Evolutionary conservation across 371 early-diverging fungal genomes (phyloP).

Genomic region (Circinella umbellata): DNA sequence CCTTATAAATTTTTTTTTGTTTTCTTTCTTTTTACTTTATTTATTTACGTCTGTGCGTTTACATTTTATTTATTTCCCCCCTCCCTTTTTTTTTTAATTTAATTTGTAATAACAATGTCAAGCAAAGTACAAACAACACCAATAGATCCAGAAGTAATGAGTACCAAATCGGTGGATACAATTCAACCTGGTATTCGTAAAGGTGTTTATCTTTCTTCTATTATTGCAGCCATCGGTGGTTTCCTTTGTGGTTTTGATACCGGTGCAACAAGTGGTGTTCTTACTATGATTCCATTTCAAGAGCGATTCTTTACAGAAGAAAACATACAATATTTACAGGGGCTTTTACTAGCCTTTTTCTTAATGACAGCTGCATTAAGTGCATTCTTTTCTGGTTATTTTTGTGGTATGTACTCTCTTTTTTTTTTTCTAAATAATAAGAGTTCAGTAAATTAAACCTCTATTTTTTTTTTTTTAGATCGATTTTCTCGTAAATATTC

Average conservation of each 20-base stretch:
- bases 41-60: too few relatives aligned
- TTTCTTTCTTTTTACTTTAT: too few relatives aligned
- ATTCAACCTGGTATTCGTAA: conserved; percentile 20
- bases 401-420: conserved; percentile 52
- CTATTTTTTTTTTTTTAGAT: conserved; percentile 34
- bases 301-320: conserved; percentile 23
- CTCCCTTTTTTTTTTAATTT: too few relatives aligned
- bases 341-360: conserved; percentile 42
- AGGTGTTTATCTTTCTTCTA: conserved; percentile 30
- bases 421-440: too few relatives aligned
- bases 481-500: conserved; percentile 43
- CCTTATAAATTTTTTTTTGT: too few relatives aligned
- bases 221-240: conserved; percentile 36
- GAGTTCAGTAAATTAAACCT: too few relatives aligned
- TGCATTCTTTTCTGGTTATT: conserved; percentile 42
- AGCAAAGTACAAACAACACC: background rate
- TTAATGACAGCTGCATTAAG: conserved; percentile 53
- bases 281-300: conserved; percentile 26
- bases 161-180: background rate
- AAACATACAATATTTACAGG: conserved; percentile 26
- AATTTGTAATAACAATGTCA: background rate
- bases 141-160: background rate
- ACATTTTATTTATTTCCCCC: too few relatives aligned
- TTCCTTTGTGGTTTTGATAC: conserved; percentile 50
- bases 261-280: conserved; percentile 33